Percentiles rank a stretch among this genome's conserved stretches.
phyloP scores from a whole-genome alignment of 1,139 yeast genomes.

The Lodderomyces oxycetoniae region DNA sequence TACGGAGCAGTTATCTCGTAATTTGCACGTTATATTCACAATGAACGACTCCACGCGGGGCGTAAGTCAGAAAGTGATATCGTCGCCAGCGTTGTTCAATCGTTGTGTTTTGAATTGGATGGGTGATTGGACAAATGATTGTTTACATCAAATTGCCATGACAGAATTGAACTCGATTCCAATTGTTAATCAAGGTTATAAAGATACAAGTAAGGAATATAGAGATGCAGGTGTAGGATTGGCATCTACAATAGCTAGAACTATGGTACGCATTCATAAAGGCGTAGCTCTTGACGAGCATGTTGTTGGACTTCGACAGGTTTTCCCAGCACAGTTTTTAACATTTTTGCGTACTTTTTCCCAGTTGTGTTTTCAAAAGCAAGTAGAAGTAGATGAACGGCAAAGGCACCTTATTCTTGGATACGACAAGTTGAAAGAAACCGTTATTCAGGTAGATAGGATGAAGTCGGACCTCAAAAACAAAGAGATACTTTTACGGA shows the following conservation, averaged over 20 bases:
- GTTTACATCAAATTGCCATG: conserved; percentile 49
- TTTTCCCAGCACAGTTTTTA: conserved; percentile 46
- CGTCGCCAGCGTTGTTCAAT: conserved; percentile 89
- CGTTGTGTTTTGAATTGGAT: conserved; percentile 88
- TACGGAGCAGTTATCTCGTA: conserved; percentile 57
- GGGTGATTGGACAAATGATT: conserved; percentile 69
- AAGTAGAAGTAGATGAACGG: conserved; percentile 51
- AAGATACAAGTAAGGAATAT: too few relatives aligned
- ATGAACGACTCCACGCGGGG: conserved; percentile 52
- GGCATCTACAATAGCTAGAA: too few relatives aligned
- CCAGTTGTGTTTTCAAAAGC: conserved; percentile 38
- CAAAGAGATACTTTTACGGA: conserved; percentile 47
- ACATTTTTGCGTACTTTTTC: conserved; percentile 49
- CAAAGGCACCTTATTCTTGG: conserved; percentile 76
- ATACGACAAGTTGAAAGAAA: conserved; percentile 68
- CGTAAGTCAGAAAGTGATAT: conserved; percentile 39
- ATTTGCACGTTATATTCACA: conserved; percentile 81
- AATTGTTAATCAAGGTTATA: too few relatives aligned
- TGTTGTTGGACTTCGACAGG: neutral
- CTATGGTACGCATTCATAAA: too few relatives aligned
- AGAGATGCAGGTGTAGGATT: too few relatives aligned
- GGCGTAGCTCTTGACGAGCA: too few relatives aligned
- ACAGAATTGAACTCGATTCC: too few relatives aligned
- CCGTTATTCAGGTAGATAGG: conserved; percentile 67
- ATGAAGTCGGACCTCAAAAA: conserved; percentile 51